Conservation (phyloP, 2,329 filamentous ascomycete genomes). For the Canariomyces notabilis region DNA sequence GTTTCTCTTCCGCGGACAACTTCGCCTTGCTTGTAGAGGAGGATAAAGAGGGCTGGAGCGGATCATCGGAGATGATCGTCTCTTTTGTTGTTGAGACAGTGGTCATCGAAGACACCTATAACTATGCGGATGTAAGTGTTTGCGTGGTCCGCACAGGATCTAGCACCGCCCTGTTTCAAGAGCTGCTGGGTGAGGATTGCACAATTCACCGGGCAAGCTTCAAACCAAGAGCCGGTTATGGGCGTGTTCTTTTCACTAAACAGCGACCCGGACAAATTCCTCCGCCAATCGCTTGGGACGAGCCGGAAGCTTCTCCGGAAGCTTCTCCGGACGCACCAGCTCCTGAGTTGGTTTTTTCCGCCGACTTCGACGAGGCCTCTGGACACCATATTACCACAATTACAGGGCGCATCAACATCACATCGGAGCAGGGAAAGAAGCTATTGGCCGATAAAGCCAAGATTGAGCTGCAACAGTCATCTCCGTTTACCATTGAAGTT, state of each 20-base stretch:
- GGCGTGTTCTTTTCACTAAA: conserved; percentile 34
- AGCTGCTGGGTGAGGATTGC: conserved; percentile 27
- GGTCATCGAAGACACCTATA: conserved; percentile 26
- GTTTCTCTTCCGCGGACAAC: conserved; percentile 26
- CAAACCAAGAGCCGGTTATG: conserved; percentile 24
- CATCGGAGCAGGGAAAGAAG: conserved; percentile 30
- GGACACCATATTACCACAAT: conserved; percentile 33
- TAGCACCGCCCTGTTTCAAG: conserved; percentile 24
- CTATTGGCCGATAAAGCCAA: conserved; percentile 36
- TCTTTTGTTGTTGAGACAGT: conserved; percentile 38
- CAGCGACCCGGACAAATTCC: conserved; percentile 23
- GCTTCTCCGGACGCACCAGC: too few relatives aligned
- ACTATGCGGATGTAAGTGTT: conserved; percentile 29
- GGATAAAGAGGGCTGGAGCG: conserved; percentile 35
- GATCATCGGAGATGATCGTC: conserved; percentile 35
- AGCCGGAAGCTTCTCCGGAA: too few relatives aligned
- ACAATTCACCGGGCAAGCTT: conserved; percentile 32
- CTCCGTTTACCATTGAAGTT: conserved; percentile 39
- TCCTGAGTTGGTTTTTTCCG: conserved; percentile 24
- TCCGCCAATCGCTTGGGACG: not conserved
- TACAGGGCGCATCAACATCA: conserved; percentile 38
- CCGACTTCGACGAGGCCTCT: conserved; percentile 27
- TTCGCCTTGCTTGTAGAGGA: conserved; percentile 32
- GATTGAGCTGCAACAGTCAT: conserved; percentile 34
- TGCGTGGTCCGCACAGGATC: conserved; percentile 26